phyloP scores from a whole-genome alignment of 2,329 filamentous ascomycete species.

The Septoria linicola region DNA sequence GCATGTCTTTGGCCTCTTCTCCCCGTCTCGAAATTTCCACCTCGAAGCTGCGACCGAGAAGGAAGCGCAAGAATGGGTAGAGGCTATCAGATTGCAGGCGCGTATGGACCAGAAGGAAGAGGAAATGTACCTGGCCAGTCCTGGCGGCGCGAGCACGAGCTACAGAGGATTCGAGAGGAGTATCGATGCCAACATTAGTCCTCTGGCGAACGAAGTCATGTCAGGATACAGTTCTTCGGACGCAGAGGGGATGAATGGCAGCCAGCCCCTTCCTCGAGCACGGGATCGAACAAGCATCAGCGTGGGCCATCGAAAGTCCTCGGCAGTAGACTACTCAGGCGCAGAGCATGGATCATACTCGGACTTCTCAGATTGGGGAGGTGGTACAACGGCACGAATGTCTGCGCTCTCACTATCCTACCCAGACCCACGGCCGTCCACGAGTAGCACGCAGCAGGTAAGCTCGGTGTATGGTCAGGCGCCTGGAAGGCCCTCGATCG shows the following conservation, averaged over 20 bases:
- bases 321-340: conserved; percentile 62
- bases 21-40: conserved; percentile 85
- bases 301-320: conserved; percentile 52
- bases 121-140: conserved; percentile 72
- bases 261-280: conserved; percentile 27
- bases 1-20: conserved; percentile 90
- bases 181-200: conserved; percentile 30
- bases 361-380: conserved; percentile 65
- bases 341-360: conserved; percentile 75
- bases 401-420: conserved; percentile 37
- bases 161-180: conserved; percentile 44
- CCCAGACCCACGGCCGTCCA: conserved; percentile 36
- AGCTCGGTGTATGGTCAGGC: conserved; percentile 39
- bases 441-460: conserved; percentile 35
- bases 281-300: conserved; percentile 34
- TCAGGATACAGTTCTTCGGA: conserved; percentile 49
- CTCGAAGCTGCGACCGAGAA: conserved; percentile 71
- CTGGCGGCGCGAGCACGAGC: conserved; percentile 53
- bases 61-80: conserved; percentile 84
- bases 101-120: conserved; percentile 86
- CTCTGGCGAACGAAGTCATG: conserved; percentile 22
- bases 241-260: conserved; percentile 36
- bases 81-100: conserved; percentile 73
- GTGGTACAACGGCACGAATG: conserved; percentile 33
- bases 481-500: conserved; percentile 29